Percentiles rank a stretch among this genome's conserved stretches.
Conservation (phyloP, 495 filamentous ascomycete genomes). For the Talaromyces proteolyticus region DNA sequence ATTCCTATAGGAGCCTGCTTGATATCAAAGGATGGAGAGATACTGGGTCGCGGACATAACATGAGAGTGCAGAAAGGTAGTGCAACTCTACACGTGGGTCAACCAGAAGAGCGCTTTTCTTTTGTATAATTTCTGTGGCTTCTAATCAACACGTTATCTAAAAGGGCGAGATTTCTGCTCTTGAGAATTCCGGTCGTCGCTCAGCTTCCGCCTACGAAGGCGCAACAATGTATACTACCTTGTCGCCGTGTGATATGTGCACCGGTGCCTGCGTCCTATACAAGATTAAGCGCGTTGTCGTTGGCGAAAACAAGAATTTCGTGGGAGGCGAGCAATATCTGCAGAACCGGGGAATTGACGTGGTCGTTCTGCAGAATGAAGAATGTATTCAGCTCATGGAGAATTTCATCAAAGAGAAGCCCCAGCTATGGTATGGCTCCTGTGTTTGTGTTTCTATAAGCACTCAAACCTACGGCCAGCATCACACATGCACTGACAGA, state of each 20-base stretch:
- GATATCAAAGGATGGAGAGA: constrained; percentile 61
- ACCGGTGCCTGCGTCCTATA: constrained; percentile 76
- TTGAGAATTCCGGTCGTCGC: constrained; percentile 73
- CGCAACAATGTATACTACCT: constrained; percentile 80
- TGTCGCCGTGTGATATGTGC: constrained; percentile 89
- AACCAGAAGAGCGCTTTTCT: too few species aligned
- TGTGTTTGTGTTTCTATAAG: background rate
- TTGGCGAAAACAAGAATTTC: constrained; percentile 80
- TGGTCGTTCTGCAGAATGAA: constrained; percentile 62
- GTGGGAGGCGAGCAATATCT: constrained; percentile 73
- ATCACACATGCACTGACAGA: too few species aligned
- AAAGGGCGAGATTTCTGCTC: constrained; percentile 74
- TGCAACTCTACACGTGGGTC: constrained; percentile 67
- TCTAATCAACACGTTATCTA: background rate
- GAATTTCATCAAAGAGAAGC: constrained; percentile 69
- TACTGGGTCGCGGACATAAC: constrained; percentile 78
- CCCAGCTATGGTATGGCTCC: constrained; percentile 59
- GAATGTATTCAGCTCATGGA: constrained; percentile 72
- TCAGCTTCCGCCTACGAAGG: constrained; percentile 65
- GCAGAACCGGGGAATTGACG: constrained; percentile 64
- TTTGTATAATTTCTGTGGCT: background rate
- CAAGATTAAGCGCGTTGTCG: constrained; percentile 71
- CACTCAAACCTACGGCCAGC: too few species aligned
- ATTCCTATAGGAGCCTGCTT: constrained; percentile 79
- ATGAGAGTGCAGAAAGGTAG: constrained; percentile 74